Evolutionary conservation across 345 rosid species (phyloP).

Genomic region (Cardamine occulta): DNA sequence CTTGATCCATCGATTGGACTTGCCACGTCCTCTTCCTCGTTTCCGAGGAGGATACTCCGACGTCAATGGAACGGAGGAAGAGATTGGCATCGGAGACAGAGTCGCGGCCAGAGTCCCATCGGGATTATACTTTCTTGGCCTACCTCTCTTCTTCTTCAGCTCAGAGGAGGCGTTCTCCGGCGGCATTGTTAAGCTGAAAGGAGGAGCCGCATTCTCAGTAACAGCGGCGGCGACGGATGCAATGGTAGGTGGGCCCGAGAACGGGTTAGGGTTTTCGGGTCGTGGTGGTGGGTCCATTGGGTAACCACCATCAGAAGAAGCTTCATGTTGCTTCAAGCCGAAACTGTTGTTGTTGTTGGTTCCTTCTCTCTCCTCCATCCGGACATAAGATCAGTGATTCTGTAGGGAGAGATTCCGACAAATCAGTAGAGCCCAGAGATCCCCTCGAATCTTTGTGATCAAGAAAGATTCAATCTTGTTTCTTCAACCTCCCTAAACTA

Average conservation of each 20-base stretch:
- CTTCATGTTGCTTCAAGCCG: conserved; percentile 57
- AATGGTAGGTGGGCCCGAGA: conserved; percentile 41
- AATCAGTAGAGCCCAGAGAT: conserved; percentile 38
- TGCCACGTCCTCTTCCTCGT: conserved; percentile 62
- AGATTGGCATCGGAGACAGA: conserved; percentile 91
- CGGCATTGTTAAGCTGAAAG: conserved; percentile 44
- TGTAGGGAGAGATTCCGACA: conserved; percentile 38
- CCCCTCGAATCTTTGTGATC: conserved; percentile 43
- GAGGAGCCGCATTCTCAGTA: conserved; percentile 40
- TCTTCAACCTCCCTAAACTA: not conserved
- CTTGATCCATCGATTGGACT: conserved; percentile 54
- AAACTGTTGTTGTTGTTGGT: conserved; percentile 45
- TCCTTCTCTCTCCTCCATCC: conserved; percentile 77
- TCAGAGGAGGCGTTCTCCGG: conserved; percentile 43
- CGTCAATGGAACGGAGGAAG: conserved; percentile 75
- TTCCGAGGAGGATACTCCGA: conserved; percentile 67
- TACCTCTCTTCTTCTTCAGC: conserved; percentile 86
- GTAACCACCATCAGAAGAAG: conserved; percentile 51
- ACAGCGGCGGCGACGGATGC: conserved; percentile 1
- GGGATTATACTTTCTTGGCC: conserved; percentile 84
- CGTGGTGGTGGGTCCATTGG: conserved; percentile 56
- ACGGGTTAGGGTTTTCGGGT: conserved; percentile 52
- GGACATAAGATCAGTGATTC: conserved; percentile 46
- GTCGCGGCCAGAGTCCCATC: conserved; percentile 64
- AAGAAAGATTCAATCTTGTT: conserved; percentile 31